phyloP scores from a whole-genome alignment of 306 rosid species.

The Aeschynomene evenia region DNA sequence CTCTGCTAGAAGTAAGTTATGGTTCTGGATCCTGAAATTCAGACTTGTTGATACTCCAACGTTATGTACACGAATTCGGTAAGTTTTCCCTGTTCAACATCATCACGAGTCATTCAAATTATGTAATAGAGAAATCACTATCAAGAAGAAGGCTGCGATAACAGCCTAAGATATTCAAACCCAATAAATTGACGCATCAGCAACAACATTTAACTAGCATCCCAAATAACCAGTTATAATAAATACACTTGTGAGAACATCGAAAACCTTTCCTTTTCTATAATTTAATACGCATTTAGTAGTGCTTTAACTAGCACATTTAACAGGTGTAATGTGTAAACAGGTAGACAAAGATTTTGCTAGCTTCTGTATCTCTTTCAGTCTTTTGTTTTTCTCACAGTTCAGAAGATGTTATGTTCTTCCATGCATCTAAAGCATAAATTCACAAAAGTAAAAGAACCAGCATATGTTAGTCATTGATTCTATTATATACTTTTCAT shows the following conservation, averaged over 20 bases:
- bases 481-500: neutral
- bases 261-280: neutral
- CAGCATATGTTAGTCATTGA: conserved; percentile 2
- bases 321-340: neutral
- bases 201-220: neutral
- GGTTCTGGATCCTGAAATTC: conserved; percentile 92
- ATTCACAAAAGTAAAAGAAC: neutral
- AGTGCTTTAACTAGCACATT: neutral
- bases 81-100: conserved; percentile 73
- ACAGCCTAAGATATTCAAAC: neutral
- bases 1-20: conserved; percentile 91
- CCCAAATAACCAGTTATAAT: conserved; percentile 1
- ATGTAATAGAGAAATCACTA: neutral
- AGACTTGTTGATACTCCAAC: conserved; percentile 93
- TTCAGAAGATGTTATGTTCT: neutral
- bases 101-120: neutral
- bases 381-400: conserved; percentile 16
- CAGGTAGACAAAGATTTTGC: neutral
- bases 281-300: neutral
- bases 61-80: conserved; percentile 84
- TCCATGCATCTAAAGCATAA: neutral
- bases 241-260: neutral
- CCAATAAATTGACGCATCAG: neutral
- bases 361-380: neutral
- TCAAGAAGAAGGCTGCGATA: neutral